Evolutionary conservation across 768 basidiomycete genomes (phyloP), one percentile per base, ranked within the genome.

Genomic region (Lactarius deliciosus): DNA sequence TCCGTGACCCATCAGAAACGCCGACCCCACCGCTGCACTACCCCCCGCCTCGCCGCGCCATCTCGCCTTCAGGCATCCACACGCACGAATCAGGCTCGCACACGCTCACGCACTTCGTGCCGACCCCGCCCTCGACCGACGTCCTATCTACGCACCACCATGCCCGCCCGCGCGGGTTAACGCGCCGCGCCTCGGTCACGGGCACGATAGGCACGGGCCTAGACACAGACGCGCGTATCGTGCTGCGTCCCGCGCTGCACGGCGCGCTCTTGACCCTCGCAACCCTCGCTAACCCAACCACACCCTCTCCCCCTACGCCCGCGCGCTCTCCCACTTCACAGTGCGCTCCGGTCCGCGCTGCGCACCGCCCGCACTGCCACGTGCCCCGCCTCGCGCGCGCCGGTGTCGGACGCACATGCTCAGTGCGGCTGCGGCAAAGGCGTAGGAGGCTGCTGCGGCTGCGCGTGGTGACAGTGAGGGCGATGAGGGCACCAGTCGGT

Each of bases 271-370:
- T 90, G 63, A 92, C 96, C 69, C 80, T 98, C 11, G 89, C 92
- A 20, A 92, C 91, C 3, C 85, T 99, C 56, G 88, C 86, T 22
- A 83, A 89, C 71, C 94, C 1, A 94, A 97, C 73, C 96, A 97
- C 73, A 99, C 25, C 25, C 25, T 28, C 25, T 28, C 25, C 25
- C 96, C 96, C 0, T 98, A 96, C 76, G 97, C 96, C 8, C 25
- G 25, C 25, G 25, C 1, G 25, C 25, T 28, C 1, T 28, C 25
- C 2, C 25, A 28, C 25, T 28, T 28, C 25, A 28, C 25, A 28
- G 25, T 28, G 25, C 25, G 25, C 25, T 28, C 25, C 2, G 25
- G 25, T 28, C 25, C 25, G 25, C 25, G 25, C 25, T 2, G 2
- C 25, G 25, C 25, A 28, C 25, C 25, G 25, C 25, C 25, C 25